Evolutionary conservation across 2,329 filamentous ascomycete species (phyloP), one percentile per base, ranked within the genome.

Genomic region (Tolypocladium nubicola): DNA sequence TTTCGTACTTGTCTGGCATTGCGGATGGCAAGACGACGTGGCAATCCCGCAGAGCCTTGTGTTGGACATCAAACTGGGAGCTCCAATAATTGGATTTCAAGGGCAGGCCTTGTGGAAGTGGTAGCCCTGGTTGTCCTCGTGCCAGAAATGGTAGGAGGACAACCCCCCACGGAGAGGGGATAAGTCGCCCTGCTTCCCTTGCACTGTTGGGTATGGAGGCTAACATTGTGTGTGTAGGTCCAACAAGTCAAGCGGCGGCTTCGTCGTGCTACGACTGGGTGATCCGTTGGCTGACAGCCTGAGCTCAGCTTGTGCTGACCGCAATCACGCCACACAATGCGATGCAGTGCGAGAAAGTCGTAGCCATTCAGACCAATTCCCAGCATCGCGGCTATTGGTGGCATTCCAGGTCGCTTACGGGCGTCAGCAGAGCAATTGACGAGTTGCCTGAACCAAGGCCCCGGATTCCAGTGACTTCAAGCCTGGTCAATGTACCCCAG

Each of bases 1-100:
- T 79, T 85, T 90, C 78, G 89, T 80, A 82, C 90, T 93, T 92
- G 89, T 93, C 89, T 77, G 81, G 76, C 61, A 56, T 52, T 67
- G 64, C 59, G 57, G 56, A 38, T 26, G 43, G 43, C 38, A 45
- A 40, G 45, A 35, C 54, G 40, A 39, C 23, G 40, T 33, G 50
- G 14, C 26, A 37, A 52, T 16, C 55, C 47, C 33, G 52, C 40
- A 21, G 33, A 56, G 52, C 53, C 53, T 54, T 40, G 41, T 56
- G 56, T 54, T 60, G 52, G 53, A 60, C 61, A 59, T 56, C 41
- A 35, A 30, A 33, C 19, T 19, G 52, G 52, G 41, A 54, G 21
- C 9, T 57, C 26, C 23, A 14, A n/a, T 56, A 30, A 58, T 66
- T 63, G 59, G 62, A 47, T 61, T 57, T 30, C 69, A 69, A 67